Percentiles rank a stretch among this genome's conserved stretches.
phyloP scores from a whole-genome alignment of 805 yeast genomes.

The Henningerozyma blattae region DNA sequence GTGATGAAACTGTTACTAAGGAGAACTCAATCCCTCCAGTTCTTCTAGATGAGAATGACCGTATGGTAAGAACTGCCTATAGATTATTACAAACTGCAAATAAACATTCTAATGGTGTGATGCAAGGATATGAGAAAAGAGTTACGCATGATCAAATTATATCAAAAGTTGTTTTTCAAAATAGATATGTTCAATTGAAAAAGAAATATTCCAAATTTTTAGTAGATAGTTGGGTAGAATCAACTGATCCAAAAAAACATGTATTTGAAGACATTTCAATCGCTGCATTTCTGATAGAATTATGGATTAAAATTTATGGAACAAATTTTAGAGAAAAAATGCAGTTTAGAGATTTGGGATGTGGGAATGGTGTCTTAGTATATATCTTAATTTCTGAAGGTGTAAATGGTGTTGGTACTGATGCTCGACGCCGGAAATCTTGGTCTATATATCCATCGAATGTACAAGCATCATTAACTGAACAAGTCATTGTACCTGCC shows the following conservation, averaged over 20 bases:
- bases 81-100: constrained; percentile 66
- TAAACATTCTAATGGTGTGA: constrained; percentile 76
- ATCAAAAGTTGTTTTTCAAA: constrained; percentile 71
- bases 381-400: constrained; percentile 71
- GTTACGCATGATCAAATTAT: constrained; percentile 84
- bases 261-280: constrained; percentile 94
- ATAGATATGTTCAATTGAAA: constrained; percentile 66
- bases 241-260: constrained; percentile 89
- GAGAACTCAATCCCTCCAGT: constrained; percentile 36
- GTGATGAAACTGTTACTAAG: constrained; percentile 8
- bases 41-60: constrained; percentile 27
- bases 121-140: constrained; percentile 75
- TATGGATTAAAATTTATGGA: constrained; percentile 53
- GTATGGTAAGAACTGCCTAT: constrained; percentile 73
- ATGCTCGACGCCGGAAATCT: constrained; percentile 80
- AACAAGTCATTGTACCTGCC: constrained; percentile 77
- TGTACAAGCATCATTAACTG: constrained; percentile 46
- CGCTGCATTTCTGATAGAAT: constrained; percentile 84
- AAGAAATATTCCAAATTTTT: constrained; percentile 66
- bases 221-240: constrained; percentile 82
- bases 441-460: constrained; percentile 69
- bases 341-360: constrained; percentile 81
- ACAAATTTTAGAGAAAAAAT: constrained; percentile 24
- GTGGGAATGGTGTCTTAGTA: constrained; percentile 87
- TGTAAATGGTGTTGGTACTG: constrained; percentile 71